Evolutionary conservation across 331 rosid species (phyloP), one percentile per base, ranked within the genome.

Genomic region (Pyrus hybrid): DNA sequence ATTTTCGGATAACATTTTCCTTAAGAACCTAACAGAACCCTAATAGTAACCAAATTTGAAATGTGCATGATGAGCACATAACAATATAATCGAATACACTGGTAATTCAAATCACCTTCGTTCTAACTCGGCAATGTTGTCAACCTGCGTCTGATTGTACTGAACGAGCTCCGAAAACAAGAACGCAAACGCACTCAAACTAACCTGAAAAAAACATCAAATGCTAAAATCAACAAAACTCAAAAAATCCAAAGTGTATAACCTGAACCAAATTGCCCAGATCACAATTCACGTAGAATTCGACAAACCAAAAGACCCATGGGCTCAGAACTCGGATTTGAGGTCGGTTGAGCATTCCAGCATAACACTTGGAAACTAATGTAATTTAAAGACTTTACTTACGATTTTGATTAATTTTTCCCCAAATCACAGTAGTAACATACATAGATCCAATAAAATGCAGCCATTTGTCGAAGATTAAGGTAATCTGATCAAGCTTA

Each of bases 121-220:
- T 83, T 94, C 99, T 70, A 94, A 83, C 81, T 94, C 99, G 28
- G 97, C 91, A 66, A 94, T 94, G 75, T 94, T 94, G 80, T 94
- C 97, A 65, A 94, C 97, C 85, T 92, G 99, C 0, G 97, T 92
- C 88, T 94, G 99, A 69, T 94, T 94, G 87, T 92, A 94, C 86
- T 94, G 99, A 82, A 94, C 97, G 79, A 94, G 97, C 91, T 94
- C 99, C 0, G 99, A 94, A 83, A 94, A 94, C 88, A 94, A 84
- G 86, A 94, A 94, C 29, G 97, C 97, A 83, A 92, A 94, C 20
- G 97, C 99, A 81, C 99, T 94, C 92, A 94, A 89, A 80, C 99
- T 94, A 76, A 94, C 99, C 99, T 94, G 90, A 76, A 87, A 77
- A n/a, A 18, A 73, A 53, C 72, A 71, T 33, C 57, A 77, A 79